Evolutionary conservation across 768 basidiomycete species (phyloP), one percentile per base, ranked within the genome.

Genomic region (Pleurotus eryngii): DNA sequence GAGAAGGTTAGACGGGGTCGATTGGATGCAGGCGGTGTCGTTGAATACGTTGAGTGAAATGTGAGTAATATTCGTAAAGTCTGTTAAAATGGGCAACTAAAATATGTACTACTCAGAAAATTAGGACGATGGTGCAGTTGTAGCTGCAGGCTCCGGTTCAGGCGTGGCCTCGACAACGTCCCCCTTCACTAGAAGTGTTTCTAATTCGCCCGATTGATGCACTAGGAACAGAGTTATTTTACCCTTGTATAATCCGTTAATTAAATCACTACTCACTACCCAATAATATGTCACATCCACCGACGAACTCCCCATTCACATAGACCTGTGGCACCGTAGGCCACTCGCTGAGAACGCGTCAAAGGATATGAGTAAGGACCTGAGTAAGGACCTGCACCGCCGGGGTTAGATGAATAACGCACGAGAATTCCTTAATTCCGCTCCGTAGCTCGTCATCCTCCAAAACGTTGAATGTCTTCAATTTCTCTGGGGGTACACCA

Each of bases 341-440:
- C 96, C 96, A 99, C 61, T 97, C 92, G 20, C 95, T 98, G 64
- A 14, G 58, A 37, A 40, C 57, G 15, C 26, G 45, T 38, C 22
- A 9, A 8, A 35, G 7, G 7, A 9, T 35, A 35, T 35, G 7
- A 35, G 30, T 42, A 8, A 18, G 38, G 55, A 8, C 46, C 40
- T 35, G 7, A 35, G 30, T 42, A 8, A 18, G 38, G 55, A 8
- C 46, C 40, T 6, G 30, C 5, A 57, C 9, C 26, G 30, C 39
- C 48, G 46, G 17, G 26, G 14, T 42, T 55, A 38, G 38, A n/a
- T 42, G 45, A 35, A 24, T 3, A n/a, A 85, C 94, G 67, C 63
- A 98, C 95, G 93, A 95, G 70, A 92, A 98, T 70, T 98, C 95
- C 73, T 99, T 98, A 69, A 98, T 96, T 3, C 85, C 83, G 63